Evolutionary conservation across 257 asterid genomes (phyloP).

Genomic region (Capsicum chinense): DNA sequence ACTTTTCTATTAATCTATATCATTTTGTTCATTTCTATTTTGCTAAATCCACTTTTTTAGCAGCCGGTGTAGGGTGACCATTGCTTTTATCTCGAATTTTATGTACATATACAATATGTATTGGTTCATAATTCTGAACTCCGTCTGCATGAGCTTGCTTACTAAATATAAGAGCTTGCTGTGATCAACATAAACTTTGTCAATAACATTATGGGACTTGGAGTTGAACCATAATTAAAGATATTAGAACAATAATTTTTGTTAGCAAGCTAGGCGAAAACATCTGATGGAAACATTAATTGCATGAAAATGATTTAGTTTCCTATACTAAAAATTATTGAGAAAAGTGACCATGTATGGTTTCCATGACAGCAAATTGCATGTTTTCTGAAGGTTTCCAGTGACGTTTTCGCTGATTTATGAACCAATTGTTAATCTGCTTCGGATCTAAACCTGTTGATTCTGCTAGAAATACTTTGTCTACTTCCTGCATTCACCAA

Average conservation of each 20-base stretch:
- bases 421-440: constrained; percentile 29
- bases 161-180: too few relatives aligned
- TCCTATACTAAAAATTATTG: not conserved
- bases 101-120: not conserved
- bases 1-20: not conserved
- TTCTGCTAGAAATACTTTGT: not conserved
- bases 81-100: not conserved
- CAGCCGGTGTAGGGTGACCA: not conserved
- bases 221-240: not conserved
- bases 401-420: constrained; percentile 25
- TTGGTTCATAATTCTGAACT: not conserved
- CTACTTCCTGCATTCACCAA: constrained; percentile 16
- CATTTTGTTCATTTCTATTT: not conserved
- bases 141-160: not conserved
- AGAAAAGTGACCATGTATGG: constrained; percentile 4
- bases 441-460: constrained; percentile 28
- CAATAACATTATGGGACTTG: not conserved
- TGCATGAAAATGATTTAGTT: not conserved
- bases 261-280: not conserved
- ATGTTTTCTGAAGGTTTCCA: constrained; percentile 27
- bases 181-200: too few relatives aligned
- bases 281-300: not conserved
- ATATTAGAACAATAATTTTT: not conserved
- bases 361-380: not conserved
- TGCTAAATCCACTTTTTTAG: not conserved